These are phyloP conservation scores for Fusarium sp. DNA, from an alignment of 2,329 filamentous ascomycete species.

Conservation along the genomic window DNA sequence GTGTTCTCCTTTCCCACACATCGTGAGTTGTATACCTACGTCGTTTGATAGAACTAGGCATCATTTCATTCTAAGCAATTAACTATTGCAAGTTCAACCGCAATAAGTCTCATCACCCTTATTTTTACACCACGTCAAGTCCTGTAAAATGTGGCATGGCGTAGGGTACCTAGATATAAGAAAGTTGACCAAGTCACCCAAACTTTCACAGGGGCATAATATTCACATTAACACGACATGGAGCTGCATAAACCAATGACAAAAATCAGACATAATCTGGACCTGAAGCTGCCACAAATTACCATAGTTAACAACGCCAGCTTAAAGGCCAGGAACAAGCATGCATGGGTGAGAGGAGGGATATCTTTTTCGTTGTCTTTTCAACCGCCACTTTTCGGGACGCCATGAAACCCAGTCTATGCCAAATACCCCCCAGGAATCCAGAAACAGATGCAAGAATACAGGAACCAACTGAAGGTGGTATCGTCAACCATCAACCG, in stretches of 20 bases:
- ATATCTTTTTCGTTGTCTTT: slow-evolving; percentile 25
- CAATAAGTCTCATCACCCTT: neutral
- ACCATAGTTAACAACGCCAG: neutral
- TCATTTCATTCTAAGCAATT: neutral
- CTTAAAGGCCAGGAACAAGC: neutral
- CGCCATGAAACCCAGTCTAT: slow-evolving; percentile 36
- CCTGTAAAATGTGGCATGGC: neutral
- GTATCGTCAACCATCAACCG: slow-evolving; percentile 12
- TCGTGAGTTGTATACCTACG: neutral
- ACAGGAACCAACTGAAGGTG: slow-evolving; percentile 9
- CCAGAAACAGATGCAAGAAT: slow-evolving; percentile 34
- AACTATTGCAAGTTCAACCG: neutral
- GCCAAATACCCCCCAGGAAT: slow-evolving; percentile 30
- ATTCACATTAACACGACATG: neutral
- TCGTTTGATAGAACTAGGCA: neutral
- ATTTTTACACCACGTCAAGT: neutral
- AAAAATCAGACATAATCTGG: neutral
- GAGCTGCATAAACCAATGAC: neutral
- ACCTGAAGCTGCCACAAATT: neutral
- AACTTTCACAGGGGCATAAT: neutral
- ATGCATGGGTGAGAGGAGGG: neutral
- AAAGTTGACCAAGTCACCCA: neutral
- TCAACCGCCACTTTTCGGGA: slow-evolving; percentile 32
- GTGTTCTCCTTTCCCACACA: neutral
- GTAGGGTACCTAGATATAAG: neutral